Conservation (phyloP, 352 stramenopile species). For the Globisporangium orthogonon region DNA sequence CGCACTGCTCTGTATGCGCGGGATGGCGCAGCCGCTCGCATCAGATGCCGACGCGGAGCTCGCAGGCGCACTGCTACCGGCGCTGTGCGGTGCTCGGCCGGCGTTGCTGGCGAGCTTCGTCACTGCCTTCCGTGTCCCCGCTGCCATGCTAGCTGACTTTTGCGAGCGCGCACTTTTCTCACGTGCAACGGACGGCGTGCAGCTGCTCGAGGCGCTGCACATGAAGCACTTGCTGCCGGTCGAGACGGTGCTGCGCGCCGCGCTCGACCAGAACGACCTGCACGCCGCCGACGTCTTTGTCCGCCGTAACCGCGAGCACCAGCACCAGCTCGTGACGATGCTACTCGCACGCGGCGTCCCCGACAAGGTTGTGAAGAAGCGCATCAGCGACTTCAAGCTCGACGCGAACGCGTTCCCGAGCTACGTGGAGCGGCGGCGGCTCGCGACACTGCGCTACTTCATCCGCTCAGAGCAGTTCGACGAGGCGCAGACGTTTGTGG, state of each 20-base stretch:
- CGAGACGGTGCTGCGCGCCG: constrained; percentile 27
- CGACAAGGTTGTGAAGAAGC: constrained; percentile 74
- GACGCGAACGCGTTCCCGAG: constrained; percentile 44
- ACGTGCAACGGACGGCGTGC: constrained; percentile 27
- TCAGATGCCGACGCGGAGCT: constrained; percentile 26
- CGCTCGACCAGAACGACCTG: constrained; percentile 49
- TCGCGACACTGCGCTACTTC: constrained; percentile 48
- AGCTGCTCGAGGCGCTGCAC: constrained; percentile 36
- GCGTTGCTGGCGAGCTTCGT: constrained; percentile 36
- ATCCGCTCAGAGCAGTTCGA: constrained; percentile 56
- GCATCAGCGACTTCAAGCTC: constrained; percentile 51
- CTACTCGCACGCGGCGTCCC: constrained; percentile 34
- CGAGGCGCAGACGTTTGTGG: constrained; percentile 39
- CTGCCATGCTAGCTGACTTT: constrained; percentile 20
- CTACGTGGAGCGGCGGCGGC: constrained; percentile 44
- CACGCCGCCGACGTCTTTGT: constrained; percentile 52
- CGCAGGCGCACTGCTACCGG: constrained; percentile 35
- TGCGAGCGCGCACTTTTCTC: constrained; percentile 21
- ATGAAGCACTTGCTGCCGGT: constrained; percentile 37
- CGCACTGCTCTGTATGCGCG: constrained; percentile 17
- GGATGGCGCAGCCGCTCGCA: constrained; percentile 14
- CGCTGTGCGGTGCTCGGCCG: constrained; percentile 24
- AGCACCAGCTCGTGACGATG: constrained; percentile 41
- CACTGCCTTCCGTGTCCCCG: constrained; percentile 30
- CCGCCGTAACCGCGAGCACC: constrained; percentile 21